These are phyloP conservation scores for Nitzschia palea DNA, from an alignment of 108 stramenopile genomes.

Conservation along the genomic window DNA sequence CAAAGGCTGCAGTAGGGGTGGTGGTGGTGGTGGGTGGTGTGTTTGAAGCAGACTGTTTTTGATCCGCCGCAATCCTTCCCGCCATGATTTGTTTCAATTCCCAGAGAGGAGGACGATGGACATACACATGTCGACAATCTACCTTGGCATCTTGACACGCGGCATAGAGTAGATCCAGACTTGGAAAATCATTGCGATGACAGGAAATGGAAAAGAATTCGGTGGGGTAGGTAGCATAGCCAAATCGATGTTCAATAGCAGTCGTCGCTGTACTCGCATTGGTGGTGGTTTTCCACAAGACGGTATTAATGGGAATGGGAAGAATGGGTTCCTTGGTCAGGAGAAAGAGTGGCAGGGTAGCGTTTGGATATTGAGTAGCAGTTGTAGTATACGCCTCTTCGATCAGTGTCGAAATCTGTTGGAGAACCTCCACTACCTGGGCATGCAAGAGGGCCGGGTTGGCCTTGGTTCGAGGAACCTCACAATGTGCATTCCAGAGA, in stretches of 20 bases:
- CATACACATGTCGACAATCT: slow-evolving; percentile 22
- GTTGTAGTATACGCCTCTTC: neutral
- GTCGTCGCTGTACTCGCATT: neutral
- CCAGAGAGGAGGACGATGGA: slow-evolving; percentile 11
- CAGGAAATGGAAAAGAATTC: neutral
- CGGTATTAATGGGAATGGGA: slow-evolving; percentile 12
- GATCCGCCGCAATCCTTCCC: neutral
- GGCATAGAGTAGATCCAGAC: slow-evolving; percentile 23
- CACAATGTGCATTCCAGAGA: slow-evolving; percentile 14
- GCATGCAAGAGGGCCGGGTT: neutral
- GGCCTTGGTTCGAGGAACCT: neutral
- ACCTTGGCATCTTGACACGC: slow-evolving; percentile 29
- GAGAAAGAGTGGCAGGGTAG: neutral
- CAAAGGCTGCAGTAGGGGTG: neutral
- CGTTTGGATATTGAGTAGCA: no score
- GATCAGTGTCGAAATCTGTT: neutral
- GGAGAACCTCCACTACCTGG: neutral
- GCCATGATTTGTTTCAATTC: neutral
- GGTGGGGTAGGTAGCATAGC: slow-evolving; percentile 1
- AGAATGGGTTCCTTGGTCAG: no score
- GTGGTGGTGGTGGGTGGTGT: no score
- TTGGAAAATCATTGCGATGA: slow-evolving; percentile 21
- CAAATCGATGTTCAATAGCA: neutral
- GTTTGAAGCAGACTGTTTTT: no score
- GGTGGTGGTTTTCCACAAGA: neutral